phyloP scores from a whole-genome alignment of 2,329 filamentous ascomycete genomes.

The Colletotrichum orchidophilum region DNA sequence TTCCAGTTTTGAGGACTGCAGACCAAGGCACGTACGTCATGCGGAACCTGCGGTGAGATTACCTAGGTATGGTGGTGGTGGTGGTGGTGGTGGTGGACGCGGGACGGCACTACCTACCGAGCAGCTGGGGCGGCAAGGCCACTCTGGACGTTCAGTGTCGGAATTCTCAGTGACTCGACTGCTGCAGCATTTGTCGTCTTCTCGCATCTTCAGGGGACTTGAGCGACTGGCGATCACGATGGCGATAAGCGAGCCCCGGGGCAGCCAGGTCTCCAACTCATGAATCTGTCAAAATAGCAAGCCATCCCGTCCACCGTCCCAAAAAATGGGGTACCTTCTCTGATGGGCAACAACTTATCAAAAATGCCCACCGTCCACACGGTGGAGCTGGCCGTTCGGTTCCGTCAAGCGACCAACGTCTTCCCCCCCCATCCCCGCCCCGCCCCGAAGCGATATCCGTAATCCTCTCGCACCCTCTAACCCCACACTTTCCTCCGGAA shows the following conservation, averaged over 20 bases:
- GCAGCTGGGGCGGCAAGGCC: background rate
- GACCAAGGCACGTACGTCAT: conserved; percentile 33
- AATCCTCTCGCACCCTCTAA: background rate
- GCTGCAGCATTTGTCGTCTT: background rate
- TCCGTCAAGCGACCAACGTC: background rate
- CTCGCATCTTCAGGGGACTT: background rate
- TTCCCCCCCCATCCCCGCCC: background rate
- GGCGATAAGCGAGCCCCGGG: conserved; percentile 7
- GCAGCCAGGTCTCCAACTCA: background rate
- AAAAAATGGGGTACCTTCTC: background rate
- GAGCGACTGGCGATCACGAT: background rate
- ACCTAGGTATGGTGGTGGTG: background rate
- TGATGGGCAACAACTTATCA: background rate
- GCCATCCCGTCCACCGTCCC: background rate
- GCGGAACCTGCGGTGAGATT: conserved; percentile 11
- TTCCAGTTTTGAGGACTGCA: conserved; percentile 27
- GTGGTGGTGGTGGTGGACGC: background rate
- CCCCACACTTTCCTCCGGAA: background rate
- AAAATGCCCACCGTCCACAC: background rate
- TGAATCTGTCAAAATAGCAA: background rate
- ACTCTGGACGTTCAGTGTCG: background rate
- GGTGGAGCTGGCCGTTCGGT: background rate
- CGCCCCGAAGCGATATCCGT: background rate
- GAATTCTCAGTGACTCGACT: background rate
- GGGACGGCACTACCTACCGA: background rate